Conservation (phyloP, 495 filamentous ascomycete species). For the Thozetella sp. region DNA sequence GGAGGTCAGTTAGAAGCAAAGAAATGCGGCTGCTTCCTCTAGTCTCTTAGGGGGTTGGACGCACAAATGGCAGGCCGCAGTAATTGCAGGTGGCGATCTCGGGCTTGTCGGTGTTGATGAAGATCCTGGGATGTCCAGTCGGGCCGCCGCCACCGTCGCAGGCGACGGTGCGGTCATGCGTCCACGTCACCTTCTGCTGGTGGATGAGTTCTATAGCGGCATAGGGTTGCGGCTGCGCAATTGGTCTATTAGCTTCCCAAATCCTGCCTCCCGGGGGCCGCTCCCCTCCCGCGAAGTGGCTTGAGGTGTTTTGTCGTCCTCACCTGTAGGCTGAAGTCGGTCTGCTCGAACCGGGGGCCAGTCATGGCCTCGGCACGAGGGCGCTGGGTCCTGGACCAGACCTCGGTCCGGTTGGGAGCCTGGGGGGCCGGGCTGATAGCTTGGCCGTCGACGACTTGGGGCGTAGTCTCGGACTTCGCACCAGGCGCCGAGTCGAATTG, state of each 20-base stretch:
- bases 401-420: constrained; percentile 79
- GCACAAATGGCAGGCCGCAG: constrained; percentile 93
- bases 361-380: constrained; percentile 81
- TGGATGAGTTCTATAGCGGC: constrained; percentile 96
- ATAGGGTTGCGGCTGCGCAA: constrained; percentile 73
- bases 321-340: constrained; percentile 87
- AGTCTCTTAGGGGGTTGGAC: constrained; percentile 36
- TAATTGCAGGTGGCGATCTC: constrained; percentile 89
- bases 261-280: neutral
- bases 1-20: neutral
- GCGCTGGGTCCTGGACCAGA: constrained; percentile 85
- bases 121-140: constrained; percentile 88
- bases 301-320: constrained; percentile 25
- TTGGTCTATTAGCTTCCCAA: constrained; percentile 5
- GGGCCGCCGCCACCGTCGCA: constrained; percentile 96
- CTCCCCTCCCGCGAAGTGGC: neutral
- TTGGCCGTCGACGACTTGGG: constrained; percentile 50
- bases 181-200: constrained; percentile 92
- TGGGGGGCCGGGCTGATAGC: constrained; percentile 65
- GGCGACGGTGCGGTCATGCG: constrained; percentile 73
- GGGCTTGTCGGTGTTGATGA: constrained; percentile 97
- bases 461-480: constrained; percentile 57
- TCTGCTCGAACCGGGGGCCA: constrained; percentile 96
- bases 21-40: neutral
- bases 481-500: constrained; percentile 35